Conservation (phyloP, 768 basidiomycete species). For the Tricholoma sp. region DNA sequence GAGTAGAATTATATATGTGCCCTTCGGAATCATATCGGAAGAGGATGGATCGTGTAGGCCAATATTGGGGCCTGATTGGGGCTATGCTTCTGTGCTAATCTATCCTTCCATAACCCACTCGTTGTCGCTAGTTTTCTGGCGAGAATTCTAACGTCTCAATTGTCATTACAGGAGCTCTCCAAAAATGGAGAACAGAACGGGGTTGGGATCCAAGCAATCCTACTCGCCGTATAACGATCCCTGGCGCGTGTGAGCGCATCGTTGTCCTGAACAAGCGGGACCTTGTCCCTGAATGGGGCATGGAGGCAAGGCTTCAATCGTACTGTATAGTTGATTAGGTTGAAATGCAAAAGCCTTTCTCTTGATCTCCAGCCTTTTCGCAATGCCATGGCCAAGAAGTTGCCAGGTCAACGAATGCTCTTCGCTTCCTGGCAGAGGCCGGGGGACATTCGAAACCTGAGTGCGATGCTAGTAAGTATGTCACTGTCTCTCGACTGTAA, state of each 20-base stretch:
- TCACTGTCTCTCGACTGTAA: slow-evolving; percentile 23
- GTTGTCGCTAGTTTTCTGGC: neutral
- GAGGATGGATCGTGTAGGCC: neutral
- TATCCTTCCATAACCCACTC: neutral
- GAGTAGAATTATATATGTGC: slow-evolving; percentile 28
- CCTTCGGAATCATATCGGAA: slow-evolving; percentile 16
- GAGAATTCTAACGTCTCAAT: slow-evolving; percentile 5
- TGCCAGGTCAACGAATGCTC: slow-evolving; percentile 62
- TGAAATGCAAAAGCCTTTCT: slow-evolving; percentile 10
- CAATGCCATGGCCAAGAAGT: slow-evolving; percentile 62
- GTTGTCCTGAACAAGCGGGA: slow-evolving; percentile 94
- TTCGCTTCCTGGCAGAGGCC: slow-evolving; percentile 70
- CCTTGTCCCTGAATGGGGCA: slow-evolving; percentile 82
- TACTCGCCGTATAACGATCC: slow-evolving; percentile 32
- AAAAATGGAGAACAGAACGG: slow-evolving; percentile 65
- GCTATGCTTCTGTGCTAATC: neutral
- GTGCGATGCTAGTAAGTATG: slow-evolving; percentile 70
- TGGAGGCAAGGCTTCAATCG: slow-evolving; percentile 54
- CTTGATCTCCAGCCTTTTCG: slow-evolving; percentile 56
- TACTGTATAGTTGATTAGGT: neutral
- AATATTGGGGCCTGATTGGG: too few species aligned
- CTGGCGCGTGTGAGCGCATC: slow-evolving; percentile 68
- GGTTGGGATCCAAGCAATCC: slow-evolving; percentile 48
- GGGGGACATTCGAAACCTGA: slow-evolving; percentile 59
- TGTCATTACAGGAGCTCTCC: slow-evolving; percentile 45